Evolutionary conservation across 2,329 filamentous ascomycete genomes (phyloP).

Genomic region (Coniochaeta ligniaria): DNA sequence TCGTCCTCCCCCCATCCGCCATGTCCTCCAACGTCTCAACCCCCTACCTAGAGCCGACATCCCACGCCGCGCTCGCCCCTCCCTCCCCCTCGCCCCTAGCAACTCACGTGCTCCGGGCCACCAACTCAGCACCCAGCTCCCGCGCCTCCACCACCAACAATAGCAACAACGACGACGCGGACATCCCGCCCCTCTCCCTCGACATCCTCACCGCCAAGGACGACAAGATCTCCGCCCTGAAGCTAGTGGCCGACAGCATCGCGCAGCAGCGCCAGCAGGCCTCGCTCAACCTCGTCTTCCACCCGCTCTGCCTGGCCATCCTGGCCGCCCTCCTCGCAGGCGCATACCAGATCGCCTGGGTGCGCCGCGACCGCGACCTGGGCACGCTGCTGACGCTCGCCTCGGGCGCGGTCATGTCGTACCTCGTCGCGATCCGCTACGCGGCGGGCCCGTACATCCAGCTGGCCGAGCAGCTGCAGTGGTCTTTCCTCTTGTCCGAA

Average conservation of each 20-base stretch:
- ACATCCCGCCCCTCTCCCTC: constrained; percentile 58
- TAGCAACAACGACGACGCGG: constrained; percentile 27
- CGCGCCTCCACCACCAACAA: constrained; percentile 10
- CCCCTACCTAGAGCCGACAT: constrained; percentile 51
- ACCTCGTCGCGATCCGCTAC: constrained; percentile 54
- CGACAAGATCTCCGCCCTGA: constrained; percentile 62
- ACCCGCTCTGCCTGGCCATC: constrained; percentile 46
- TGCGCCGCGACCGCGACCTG: constrained; percentile 37
- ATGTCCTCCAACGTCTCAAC: constrained; percentile 59
- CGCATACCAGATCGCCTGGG: constrained; percentile 39
- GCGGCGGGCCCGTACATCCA: constrained; percentile 54
- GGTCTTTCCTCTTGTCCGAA: constrained; percentile 50
- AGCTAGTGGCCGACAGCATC: constrained; percentile 72
- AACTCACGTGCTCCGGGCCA: constrained; percentile 10
- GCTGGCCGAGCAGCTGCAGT: constrained; percentile 53
- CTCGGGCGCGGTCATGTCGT: constrained; percentile 55
- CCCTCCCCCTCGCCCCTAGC: constrained; percentile 7
- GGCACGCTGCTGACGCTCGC: constrained; percentile 50
- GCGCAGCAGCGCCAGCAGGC: constrained; percentile 73
- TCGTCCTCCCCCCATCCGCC: constrained; percentile 57
- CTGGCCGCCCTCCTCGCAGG: constrained; percentile 35
- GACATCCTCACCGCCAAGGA: constrained; percentile 43
- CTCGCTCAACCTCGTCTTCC: constrained; percentile 54
- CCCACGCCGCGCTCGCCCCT: constrained; percentile 22
- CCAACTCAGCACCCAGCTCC: constrained; percentile 27